Evolutionary conservation across 225 moss, liverwort and hornwort species (phyloP), one percentile per base, ranked within the genome.

Genomic region (Polytrichum commune): DNA sequence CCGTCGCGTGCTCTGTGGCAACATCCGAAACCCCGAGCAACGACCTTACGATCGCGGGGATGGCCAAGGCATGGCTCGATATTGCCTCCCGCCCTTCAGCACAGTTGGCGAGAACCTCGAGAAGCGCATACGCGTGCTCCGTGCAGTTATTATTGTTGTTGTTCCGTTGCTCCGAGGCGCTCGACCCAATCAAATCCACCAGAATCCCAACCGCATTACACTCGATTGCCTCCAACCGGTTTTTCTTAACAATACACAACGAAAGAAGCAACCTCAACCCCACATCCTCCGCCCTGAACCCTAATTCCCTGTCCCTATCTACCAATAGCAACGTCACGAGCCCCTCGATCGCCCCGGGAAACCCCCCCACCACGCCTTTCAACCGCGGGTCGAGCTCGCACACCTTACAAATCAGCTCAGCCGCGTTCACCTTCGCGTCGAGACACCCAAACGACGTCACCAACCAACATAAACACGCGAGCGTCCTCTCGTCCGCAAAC

Each of bases 61-160:
- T 83, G 18, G 93, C 96, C 28, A 92, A 64, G 0, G 85, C 87
- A 30, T 92, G 90, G 1, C 78, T 87, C 2, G 84, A 75, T 16
- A 96, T 93, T 1, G 87, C 87, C 35, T 93, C 96, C 8, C 96
- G 86, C 1, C 96, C 96, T 64, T 96, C 92, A 0, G 93, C 89
- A 56, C 90, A 96, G 22, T 82, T 78, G 8, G 93, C 84, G 30
- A 92, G 77, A 0, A 87, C 69, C 72, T 93, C 96, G 69, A 96
- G 64, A 19, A 89, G 66, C n/a, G 88, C 88, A 67, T 85, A 81
- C 0, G 90, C 77, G 23, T 83, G 77, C 63, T 93, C 93, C 33
- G 82, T 58, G 46, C 46, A 46, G 46, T 46, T 46, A 4, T 46
- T 46, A 6, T 30, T 30, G 16, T 16, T 46, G 16, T 46, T 46